Base-by-base conservation (phyloP, 148 eudicot genomes). In the Simmondsia chinensis region DNA sequence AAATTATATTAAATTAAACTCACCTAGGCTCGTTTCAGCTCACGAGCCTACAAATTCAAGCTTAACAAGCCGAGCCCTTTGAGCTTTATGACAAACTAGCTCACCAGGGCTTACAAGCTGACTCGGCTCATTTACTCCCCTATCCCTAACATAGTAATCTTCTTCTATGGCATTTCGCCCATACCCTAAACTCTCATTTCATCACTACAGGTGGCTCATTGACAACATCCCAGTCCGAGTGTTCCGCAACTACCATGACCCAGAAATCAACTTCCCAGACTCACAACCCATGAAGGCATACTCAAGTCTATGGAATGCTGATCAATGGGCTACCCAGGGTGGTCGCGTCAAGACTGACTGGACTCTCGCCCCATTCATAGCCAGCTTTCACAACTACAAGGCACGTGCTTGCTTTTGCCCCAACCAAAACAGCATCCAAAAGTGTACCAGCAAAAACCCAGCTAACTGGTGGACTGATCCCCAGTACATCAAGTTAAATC, bases 321-420 rank as follows among this genome's bases (percentile, higher is more conserved):
- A 85, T 22, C 54, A 66, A 32, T 85, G 86, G 89, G 96, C 84
- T 16, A 82, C 84, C 12, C 65, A 75, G 57, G 75, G 82, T 9
- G 93, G 84, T 6, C 65, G 43, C 1, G 56, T 65, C 20, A 76
- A 71, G 57, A 82, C 64, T 9, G 70, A 86, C 51, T 79, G 87
- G 93, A 56, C 19, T 1, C 30, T 47, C 11, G 72, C 76, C 25
- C 87, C 87, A 9, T 81, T 78, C 54, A 34, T 34, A 25, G 69
- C 84, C 15, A 33, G 21, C 18, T 56, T 64, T 37, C 50, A 64
- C 8, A 45, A 61, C 23, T 73, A 72, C 41, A 57, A 34, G 19
- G 54, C 71, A 14, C 56, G 65, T 38, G 87, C 76, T 33, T 83
- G 83, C 55, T 33, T 55, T 25, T 83, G 73, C 68, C 33, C 62